Base-by-base conservation (phyloP, 2,329 filamentous ascomycete species). In the Botrytis porri region DNA sequence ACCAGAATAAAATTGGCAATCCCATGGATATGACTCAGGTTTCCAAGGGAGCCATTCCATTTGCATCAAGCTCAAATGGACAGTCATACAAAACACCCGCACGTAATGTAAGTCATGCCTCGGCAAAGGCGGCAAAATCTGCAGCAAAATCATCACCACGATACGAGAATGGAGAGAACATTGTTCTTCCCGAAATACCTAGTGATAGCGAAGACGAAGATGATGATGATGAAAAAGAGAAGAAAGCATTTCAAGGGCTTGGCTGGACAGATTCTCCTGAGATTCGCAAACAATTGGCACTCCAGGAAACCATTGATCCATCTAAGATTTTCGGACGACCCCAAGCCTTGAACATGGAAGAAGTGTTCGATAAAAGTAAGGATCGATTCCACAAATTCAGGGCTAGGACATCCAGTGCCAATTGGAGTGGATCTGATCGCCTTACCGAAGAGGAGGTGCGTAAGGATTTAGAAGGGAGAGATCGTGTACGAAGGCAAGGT, bases 121-220 rank as follows among this genome's bases (percentile, higher is more conserved):
- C 80, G 39, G 76, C 71, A 73, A 90, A 90, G 79, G 88, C 89
- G 1, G 85, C 85, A 73, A 93, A 92, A 78, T 86, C 87, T n/a
- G 85, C 83, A 3, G 83, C 87, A 29, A 87, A 89, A 76, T 91
- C 92, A 43, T 97, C 94, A 1, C 94, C 94, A 1, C 89, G 93
- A 70, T 97, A 97, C 83, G 92, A 92, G 75, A 95, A 94, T 77
- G 94, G 95, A 74, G 96, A 99, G 74, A 89, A 88, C 69, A 98
- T 99, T 79, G 92, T 96, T 77, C 88, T 99, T 4, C 95, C 96
- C 0, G 96, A 99, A 77, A 98, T 99, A 77, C 90, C 94, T 76
- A 98, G 96, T 1, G 97, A 99, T 80, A 94, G 94, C 43, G 95
- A 97, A 79, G 93, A 97, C 74, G 92, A 95, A 66, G 92, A 95